A percentile compares a stretch with the other conserved stretches of the same genome.
Conservation (phyloP, 2,329 filamentous ascomycete genomes). For the Tolypocladium tundrense region DNA sequence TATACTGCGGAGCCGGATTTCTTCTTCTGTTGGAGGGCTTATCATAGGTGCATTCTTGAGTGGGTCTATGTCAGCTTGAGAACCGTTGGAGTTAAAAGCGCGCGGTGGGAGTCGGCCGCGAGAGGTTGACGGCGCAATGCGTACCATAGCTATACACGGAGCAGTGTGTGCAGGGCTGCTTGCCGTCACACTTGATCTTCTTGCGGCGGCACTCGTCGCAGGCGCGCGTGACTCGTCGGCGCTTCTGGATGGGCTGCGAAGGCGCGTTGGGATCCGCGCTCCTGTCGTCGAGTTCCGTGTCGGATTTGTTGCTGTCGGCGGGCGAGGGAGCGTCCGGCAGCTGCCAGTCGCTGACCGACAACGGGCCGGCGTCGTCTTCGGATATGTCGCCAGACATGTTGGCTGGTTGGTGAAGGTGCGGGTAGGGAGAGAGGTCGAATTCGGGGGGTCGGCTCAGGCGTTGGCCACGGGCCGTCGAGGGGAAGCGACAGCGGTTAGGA, state of each 20-base stretch:
- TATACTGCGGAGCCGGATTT: conserved; percentile 86
- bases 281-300: conserved; percentile 29
- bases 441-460: background rate
- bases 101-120: background rate
- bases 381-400: conserved; percentile 29
- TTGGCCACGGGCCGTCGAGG: conserved; percentile 3
- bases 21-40: conserved; percentile 86
- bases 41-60: conserved; percentile 85
- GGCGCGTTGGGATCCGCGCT: conserved; percentile 21
- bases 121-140: conserved; percentile 10
- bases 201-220: conserved; percentile 78
- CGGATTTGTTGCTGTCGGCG: conserved; percentile 32
- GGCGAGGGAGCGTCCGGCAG: conserved; percentile 26
- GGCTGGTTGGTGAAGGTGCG: conserved; percentile 4
- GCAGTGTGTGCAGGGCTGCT: conserved; percentile 88
- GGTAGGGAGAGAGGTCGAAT: background rate
- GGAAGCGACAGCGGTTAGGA: background rate
- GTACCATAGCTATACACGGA: conserved; percentile 97
- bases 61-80: background rate
- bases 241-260: conserved; percentile 59
- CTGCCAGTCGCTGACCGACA: conserved; percentile 24
- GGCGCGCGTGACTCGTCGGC: conserved; percentile 67
- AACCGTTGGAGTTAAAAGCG: background rate
- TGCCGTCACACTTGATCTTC: conserved; percentile 82
- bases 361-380: conserved; percentile 30